Conservation (phyloP, 208 protist species). For the Leishmania turanica region DNA sequence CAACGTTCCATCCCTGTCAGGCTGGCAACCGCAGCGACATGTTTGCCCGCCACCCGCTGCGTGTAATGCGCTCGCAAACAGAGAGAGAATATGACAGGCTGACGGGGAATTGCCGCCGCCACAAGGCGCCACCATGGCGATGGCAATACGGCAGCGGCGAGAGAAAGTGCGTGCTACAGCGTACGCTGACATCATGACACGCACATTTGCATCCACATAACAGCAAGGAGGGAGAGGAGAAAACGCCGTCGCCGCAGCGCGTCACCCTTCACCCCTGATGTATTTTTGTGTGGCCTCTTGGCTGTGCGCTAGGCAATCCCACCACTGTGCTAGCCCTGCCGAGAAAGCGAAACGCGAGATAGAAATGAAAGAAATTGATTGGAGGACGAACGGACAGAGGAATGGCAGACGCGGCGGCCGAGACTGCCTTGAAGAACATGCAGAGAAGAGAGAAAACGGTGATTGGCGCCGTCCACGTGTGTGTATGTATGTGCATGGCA, state of each 20-base stretch:
- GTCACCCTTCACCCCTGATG: background rate
- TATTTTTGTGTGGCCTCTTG: background rate
- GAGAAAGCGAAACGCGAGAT: background rate
- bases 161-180: background rate
- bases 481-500: background rate
- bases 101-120: too few relatives aligned
- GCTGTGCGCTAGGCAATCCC: background rate
- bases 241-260: background rate
- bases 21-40: too few relatives aligned
- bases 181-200: background rate
- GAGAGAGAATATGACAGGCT: too few relatives aligned
- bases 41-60: too few relatives aligned
- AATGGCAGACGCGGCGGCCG: background rate
- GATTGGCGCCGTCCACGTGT: background rate
- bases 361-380: background rate
- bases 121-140: too few relatives aligned
- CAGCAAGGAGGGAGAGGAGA: constrained; percentile 1
- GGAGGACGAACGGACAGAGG: background rate
- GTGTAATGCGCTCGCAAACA: too few relatives aligned
- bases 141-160: too few relatives aligned
- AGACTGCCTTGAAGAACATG: background rate
- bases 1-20: too few relatives aligned
- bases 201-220: background rate
- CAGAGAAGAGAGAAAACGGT: background rate
- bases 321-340: background rate